These are phyloP conservation scores for Ocimum tenuiflorum DNA, from an alignment of 257 asterid species.

Conservation along the genomic window DNA sequence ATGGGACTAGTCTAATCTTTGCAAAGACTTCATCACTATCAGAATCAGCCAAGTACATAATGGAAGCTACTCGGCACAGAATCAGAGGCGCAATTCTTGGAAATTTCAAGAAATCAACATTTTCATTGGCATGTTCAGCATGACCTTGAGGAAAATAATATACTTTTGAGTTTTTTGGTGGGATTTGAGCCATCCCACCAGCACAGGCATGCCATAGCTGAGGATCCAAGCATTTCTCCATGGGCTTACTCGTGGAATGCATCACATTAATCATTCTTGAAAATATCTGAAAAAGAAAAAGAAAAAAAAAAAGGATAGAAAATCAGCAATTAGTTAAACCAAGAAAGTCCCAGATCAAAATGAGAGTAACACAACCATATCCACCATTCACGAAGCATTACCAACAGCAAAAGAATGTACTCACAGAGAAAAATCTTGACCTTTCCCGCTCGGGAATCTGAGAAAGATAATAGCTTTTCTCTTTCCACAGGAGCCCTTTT, in stretches of 20 bases:
- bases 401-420: neutral
- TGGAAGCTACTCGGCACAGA: conserved; percentile 41
- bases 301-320: neutral
- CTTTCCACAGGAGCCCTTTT: neutral
- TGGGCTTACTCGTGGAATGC: conserved; percentile 40
- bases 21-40: conserved; percentile 77
- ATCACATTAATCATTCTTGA: conserved; percentile 52
- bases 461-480: conserved; percentile 11
- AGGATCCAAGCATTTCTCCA: conserved; percentile 55
- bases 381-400: neutral
- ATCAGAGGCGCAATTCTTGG: conserved; percentile 46
- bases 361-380: neutral
- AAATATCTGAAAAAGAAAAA: neutral
- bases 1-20: conserved; percentile 43
- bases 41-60: conserved; percentile 55
- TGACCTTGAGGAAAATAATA: conserved; percentile 81
- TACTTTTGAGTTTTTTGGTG: conserved; percentile 45
- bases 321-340: neutral
- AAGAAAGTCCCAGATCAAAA: conserved; percentile 18
- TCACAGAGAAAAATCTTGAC: conserved; percentile 11
- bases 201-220: conserved; percentile 93
- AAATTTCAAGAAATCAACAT: conserved; percentile 39
- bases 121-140: conserved; percentile 50
- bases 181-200: conserved; percentile 75
- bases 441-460: conserved; percentile 2